Evolutionary conservation across 768 basidiomycete species (phyloP), one percentile per base, ranked within the genome.

Genomic region (Lactifluus volemus): DNA sequence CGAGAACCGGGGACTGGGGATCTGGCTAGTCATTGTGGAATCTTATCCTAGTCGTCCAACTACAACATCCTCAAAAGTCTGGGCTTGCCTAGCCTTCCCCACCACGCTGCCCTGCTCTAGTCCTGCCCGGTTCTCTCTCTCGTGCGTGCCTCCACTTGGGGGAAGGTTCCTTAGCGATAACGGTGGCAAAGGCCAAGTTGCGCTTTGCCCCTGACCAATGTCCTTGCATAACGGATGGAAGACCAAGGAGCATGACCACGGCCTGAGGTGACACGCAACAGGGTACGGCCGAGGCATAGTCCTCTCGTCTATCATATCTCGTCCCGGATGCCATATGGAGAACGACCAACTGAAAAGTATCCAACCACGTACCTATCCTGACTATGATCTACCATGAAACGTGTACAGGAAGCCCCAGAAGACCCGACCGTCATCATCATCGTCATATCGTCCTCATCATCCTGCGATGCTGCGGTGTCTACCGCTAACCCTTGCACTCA

Each of bases 341-440:
- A 58, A 54, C 21, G 17, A 54, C 49, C 12, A 21, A 32, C 48
- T 10, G 56, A 63, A 25, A 53, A 49, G 49, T 44, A 49, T 4
- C 25, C 47, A 32, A n/a, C 51, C 39, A 21, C 38, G 56, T 58
- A 58, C 61, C 57, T 58, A 63, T 63, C 47, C 29, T 42, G 61
- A 58, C 51, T 25, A 42, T 58, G 52, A 63, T 63, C 61, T 29
- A 53, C 41, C 30, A 21, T 45, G n/a, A 25, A 49, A 39, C 47
- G 57, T 63, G 60, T 61, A 30, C 47, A 25, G n/a, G 61, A 63
- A 63, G 61, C 52, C 10, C 5, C 49, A 39, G 64, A 65, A 65
- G 41, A 41, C 19, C 8, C 32, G 30, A 14, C 34, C 39, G 11
- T 55, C 45, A 41, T 12, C 48, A 21, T 49, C 53, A 21, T 41